Percentiles rank a stretch among this genome's conserved stretches.
Conservation (phyloP, 1,284 basidiomycete species). For the Melampsora americana region DNA sequence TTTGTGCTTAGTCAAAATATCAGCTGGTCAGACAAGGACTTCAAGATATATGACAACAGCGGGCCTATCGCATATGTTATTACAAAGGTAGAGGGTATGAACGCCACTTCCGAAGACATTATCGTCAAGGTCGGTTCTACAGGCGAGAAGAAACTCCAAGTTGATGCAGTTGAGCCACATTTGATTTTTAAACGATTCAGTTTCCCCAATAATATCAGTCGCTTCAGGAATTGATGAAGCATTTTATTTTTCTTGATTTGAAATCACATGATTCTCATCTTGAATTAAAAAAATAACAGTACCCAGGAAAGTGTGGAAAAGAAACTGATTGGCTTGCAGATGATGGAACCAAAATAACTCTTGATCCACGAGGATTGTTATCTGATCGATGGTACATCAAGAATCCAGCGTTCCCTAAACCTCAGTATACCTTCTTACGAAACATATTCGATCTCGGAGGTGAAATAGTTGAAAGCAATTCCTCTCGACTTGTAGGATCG, state of each 20-base stretch:
- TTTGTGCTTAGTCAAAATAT: constrained; percentile 22
- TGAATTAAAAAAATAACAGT: not conserved
- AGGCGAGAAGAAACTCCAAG: constrained; percentile 25
- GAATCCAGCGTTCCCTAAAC: not conserved
- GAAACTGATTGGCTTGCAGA: constrained; percentile 18
- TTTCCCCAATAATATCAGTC: not conserved
- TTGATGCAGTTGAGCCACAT: constrained; percentile 16
- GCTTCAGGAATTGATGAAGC: not conserved
- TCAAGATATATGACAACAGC: constrained; percentile 14
- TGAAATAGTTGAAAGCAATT: constrained; percentile 14
- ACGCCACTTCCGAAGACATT: constrained; percentile 5
- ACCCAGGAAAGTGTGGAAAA: constrained; percentile 16
- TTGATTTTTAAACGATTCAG: not conserved
- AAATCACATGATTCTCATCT: not conserved
- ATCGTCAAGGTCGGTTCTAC: constrained; percentile 15
- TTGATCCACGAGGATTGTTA: constrained; percentile 18
- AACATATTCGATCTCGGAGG: constrained; percentile 7
- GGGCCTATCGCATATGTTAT: constrained; percentile 22
- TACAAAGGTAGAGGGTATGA: constrained; percentile 3
- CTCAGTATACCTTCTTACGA: constrained; percentile 26
- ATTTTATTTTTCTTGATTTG: constrained; percentile 1
- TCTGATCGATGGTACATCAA: constrained; percentile 29
- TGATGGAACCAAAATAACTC: constrained; percentile 16
- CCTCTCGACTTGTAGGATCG: constrained; percentile 4
- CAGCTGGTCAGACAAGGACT: constrained; percentile 16